Base-by-base conservation (phyloP, 2,329 filamentous ascomycete genomes). In the Colletotrichum tropicicola region DNA sequence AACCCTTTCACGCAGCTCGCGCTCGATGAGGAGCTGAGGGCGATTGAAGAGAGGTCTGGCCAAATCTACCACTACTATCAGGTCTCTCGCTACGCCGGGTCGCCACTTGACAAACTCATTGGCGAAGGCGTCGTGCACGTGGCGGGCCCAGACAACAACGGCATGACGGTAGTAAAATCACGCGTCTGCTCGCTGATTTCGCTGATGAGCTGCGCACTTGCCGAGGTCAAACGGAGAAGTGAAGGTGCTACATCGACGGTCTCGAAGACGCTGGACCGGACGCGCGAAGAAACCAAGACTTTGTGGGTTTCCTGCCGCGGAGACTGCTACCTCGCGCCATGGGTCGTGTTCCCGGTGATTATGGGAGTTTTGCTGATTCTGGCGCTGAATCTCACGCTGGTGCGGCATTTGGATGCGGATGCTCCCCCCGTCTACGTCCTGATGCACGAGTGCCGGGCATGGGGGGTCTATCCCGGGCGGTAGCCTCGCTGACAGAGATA, bases 31-130 rank as follows among this genome's bases (percentile, higher is more conserved):
- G 28, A 32, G 17, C 17, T 19, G 17, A n/a, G 3, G 10, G 12
- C 6, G 17, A 19, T 6, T 19, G 21, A 48, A 13, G n/a, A 6
- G 10, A 21, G 52, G 17, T 15, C 12, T 6, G 12, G 3, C n/a
- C 41, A 51, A n/a, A 21, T 49, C 5, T 65, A 65, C 28, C 21
- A 44, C 9, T 51, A 15, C 4, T 65, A 61, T 19, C 62, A 65
- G 44, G 23, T 65, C 10, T 49, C 57, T 5, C 45, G 58, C 21
- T 65, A 65, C 4, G 19, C 58, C 15, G 32, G 37, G 28, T 10
- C 49, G 4, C 44, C 57, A 23, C 23, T 7, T 6, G 19, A 4
- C 21, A 52, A 15, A 15, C n/a, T 6, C 28, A 23, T 21, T 19
- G 10, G 35, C 9, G 10, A 37, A 23, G 19, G 12, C 28, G 19